Evolutionary conservation across 2,329 filamentous ascomycete species (phyloP), one percentile per base, ranked within the genome.

Genomic region (Xylaria sp.): DNA sequence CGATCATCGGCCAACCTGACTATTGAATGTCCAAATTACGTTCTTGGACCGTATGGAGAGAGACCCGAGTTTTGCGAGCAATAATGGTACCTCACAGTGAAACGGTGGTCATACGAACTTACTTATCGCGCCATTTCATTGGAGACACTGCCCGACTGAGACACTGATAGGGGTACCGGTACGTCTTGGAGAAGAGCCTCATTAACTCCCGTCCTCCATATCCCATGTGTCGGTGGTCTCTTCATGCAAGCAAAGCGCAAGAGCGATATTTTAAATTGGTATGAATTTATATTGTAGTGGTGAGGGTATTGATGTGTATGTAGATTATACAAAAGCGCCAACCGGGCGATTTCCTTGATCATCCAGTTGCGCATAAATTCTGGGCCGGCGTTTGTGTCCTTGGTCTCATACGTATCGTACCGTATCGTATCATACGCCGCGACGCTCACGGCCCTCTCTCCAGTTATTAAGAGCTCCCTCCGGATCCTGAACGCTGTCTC

Each of bases 401-500:
- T 20, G 26, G 18, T 39, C 40, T 20, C 26, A 39, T 13, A 20
- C 21, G n/a, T 55, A 29, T n/a, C 17, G 6, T 19, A 18, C 2
- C 22, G 4, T 34, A 11, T 37, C 21, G 17, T 29, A 45, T 51
- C 39, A 56, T 26, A 34, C 21, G 41, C 49, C 43, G 20, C 39
- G 50, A 7, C 44, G 48, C 40, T 60, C 63, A 47, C 61, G 62
- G 39, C 44, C 47, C 16, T 57, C 52, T 50, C 67, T 63, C 68
- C 68, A 71, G 20, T 56, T 57, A 41, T 69, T 63, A 9, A 71
- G 49, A 45, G 67, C 68, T 26, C 60, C 52, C 66, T 92, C 86
- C 81, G 87, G 91, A 16, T 76, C 79, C 39, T 77, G 74, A 1
- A 76, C 77, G 38, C 77, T 74, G 44, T 80, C 82, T 8, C 78